Evolutionary conservation across 2,329 filamentous ascomycete species (phyloP).

Genomic region (Penicillium capsulatum): DNA sequence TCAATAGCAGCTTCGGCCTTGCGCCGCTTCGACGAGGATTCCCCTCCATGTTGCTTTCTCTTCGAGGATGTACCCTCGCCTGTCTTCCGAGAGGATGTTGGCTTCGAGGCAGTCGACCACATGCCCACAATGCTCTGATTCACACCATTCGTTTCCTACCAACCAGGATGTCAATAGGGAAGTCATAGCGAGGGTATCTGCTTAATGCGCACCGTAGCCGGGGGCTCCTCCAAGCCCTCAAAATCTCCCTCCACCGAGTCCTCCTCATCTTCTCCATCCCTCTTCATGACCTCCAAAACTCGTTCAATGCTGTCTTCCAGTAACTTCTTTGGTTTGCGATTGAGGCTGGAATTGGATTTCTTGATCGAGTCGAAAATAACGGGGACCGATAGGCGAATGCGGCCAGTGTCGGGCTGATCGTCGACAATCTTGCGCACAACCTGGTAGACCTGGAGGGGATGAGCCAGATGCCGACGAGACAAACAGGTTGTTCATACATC

Average conservation of each 20-base stretch:
- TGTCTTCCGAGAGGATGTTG: slow-evolving; percentile 24
- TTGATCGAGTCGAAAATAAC: slow-evolving; percentile 76
- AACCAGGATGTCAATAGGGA: background rate
- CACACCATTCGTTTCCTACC: slow-evolving; percentile 56
- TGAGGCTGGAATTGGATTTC: slow-evolving; percentile 79
- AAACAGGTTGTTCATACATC: slow-evolving; percentile 47
- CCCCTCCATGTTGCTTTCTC: slow-evolving; percentile 59
- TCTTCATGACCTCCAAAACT: slow-evolving; percentile 67
- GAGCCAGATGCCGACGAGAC: slow-evolving; percentile 5
- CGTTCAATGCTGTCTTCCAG: slow-evolving; percentile 83
- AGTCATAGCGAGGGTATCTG: background rate
- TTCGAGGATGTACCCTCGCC: slow-evolving; percentile 42
- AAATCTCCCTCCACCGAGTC: slow-evolving; percentile 51
- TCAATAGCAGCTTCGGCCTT: slow-evolving; percentile 57
- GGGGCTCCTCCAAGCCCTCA: slow-evolving; percentile 45
- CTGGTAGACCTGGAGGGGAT: slow-evolving; percentile 61
- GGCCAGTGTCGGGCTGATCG: slow-evolving; percentile 51
- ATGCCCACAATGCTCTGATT: slow-evolving; percentile 61
- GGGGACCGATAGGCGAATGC: slow-evolving; percentile 53
- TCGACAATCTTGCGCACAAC: slow-evolving; percentile 73
- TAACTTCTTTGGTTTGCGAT: slow-evolving; percentile 72
- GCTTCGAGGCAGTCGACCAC: slow-evolving; percentile 48
- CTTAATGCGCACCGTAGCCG: slow-evolving; percentile 26
- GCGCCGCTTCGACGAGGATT: slow-evolving; percentile 63
- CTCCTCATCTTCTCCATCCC: slow-evolving; percentile 55